A percentile compares a stretch with the other conserved stretches of the same genome.
Conservation (phyloP, 208 protist genomes). For the Leishmania amazonensis region DNA sequence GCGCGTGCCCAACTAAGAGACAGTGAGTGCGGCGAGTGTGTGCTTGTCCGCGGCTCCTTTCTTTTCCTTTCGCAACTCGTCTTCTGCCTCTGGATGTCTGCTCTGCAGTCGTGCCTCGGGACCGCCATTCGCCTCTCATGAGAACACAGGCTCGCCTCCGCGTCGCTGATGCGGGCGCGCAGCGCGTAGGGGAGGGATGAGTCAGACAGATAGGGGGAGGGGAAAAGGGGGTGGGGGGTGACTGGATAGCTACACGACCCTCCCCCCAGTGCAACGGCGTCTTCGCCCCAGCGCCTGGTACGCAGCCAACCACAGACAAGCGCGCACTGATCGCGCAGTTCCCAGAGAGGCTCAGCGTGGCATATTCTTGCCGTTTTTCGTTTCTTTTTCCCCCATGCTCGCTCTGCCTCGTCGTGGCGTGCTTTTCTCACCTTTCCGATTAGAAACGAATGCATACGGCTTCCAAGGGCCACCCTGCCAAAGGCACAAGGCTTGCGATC, state of each 20-base stretch:
- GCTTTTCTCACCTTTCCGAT: not conserved
- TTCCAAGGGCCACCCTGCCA: not conserved
- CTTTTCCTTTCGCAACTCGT: not conserved
- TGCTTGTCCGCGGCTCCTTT: not conserved
- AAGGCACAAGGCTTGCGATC: no score
- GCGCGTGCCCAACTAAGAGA: not conserved
- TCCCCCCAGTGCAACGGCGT: not conserved
- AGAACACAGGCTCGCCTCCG: not conserved
- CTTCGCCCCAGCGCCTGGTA: not conserved
- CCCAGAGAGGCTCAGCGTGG: not conserved
- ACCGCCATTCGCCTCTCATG: no score
- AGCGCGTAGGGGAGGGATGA: not conserved
- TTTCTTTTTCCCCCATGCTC: not conserved
- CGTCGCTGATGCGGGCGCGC: not conserved
- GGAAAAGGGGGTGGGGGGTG: not conserved
- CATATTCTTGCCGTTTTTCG: not conserved
- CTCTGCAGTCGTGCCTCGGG: not conserved
- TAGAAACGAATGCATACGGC: not conserved
- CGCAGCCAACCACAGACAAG: not conserved
- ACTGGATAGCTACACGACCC: not conserved
- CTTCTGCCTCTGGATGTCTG: not conserved
- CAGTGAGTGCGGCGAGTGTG: not conserved
- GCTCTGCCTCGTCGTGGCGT: not conserved
- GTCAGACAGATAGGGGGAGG: not conserved
- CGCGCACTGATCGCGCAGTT: not conserved